These are phyloP conservation scores for Brassica juncea DNA, from an alignment of 345 rosid genomes.

Conservation along the genomic window DNA sequence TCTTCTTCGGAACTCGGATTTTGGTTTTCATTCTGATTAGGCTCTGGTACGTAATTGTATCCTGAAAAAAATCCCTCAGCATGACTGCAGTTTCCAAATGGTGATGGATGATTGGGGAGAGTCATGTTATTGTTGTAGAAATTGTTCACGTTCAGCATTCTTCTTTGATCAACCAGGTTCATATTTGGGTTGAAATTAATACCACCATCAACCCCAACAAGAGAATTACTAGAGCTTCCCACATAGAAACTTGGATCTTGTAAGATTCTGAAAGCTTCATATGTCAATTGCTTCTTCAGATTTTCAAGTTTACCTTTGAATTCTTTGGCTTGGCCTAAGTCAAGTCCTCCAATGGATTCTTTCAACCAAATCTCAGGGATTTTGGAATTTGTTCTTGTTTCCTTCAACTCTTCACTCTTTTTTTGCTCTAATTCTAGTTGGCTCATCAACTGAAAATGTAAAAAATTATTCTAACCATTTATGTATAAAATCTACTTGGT, in stretches of 20 bases:
- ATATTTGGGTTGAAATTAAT: neutral
- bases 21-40: neutral
- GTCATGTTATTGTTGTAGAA: neutral
- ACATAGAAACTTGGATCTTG: constrained; percentile 19
- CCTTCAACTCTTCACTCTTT: constrained; percentile 46
- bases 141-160: neutral
- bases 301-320: constrained; percentile 43
- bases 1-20: neutral
- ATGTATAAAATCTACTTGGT: neutral
- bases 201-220: constrained; percentile 19
- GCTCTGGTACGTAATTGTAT: neutral
- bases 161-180: constrained; percentile 9
- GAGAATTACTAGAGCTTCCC: constrained; percentile 18
- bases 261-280: constrained; percentile 30
- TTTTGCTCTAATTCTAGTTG: constrained; percentile 54
- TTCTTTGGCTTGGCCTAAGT: constrained; percentile 34
- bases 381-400: constrained; percentile 29
- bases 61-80: neutral
- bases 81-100: neutral
- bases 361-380: constrained; percentile 52
- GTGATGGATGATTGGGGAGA: neutral
- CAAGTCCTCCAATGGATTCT: constrained; percentile 44
- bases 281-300: constrained; percentile 43
- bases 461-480: neutral
- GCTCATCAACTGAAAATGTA: neutral